phyloP scores from a whole-genome alignment of 208 protist species.

The Acanthamoeba healyi region DNA sequence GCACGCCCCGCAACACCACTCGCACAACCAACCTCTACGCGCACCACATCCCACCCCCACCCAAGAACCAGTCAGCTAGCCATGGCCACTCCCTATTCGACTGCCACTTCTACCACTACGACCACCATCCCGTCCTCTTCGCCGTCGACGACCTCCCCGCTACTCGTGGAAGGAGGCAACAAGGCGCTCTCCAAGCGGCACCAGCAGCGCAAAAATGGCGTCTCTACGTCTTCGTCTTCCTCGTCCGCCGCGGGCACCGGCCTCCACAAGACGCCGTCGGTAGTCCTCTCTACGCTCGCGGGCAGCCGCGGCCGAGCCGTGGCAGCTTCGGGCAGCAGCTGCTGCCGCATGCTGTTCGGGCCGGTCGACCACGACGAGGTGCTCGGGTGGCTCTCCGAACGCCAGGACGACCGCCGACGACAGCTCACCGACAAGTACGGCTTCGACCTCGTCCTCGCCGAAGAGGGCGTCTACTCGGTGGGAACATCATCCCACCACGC shows the following conservation, averaged over 20 bases:
- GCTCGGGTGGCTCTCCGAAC: not conserved
- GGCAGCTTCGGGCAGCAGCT: not conserved
- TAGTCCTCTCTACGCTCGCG: not conserved
- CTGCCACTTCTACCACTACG: not conserved
- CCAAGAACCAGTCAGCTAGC: not conserved
- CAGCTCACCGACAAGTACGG: not conserved
- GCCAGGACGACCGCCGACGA: not conserved
- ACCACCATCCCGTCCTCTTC: too few relatives aligned
- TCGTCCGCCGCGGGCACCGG: not conserved
- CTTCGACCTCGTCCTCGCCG: conserved; percentile 5
- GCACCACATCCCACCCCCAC: too few relatives aligned
- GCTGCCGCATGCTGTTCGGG: conserved; percentile 5
- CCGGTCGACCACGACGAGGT: conserved; percentile 35
- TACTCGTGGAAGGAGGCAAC: not conserved
- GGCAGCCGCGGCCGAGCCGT: not conserved
- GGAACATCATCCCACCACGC: not conserved
- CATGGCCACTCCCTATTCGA: not conserved
- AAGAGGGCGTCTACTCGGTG: not conserved
- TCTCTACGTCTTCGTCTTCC: too few relatives aligned
- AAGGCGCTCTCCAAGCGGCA: not conserved
- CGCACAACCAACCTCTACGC: too few relatives aligned
- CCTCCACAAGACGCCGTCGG: not conserved
- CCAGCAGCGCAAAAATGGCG: not conserved
- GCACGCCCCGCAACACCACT: too few relatives aligned
- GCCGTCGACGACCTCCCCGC: too few relatives aligned